Conservation (phyloP, 345 rosid genomes). For the Lepidium africanum region DNA sequence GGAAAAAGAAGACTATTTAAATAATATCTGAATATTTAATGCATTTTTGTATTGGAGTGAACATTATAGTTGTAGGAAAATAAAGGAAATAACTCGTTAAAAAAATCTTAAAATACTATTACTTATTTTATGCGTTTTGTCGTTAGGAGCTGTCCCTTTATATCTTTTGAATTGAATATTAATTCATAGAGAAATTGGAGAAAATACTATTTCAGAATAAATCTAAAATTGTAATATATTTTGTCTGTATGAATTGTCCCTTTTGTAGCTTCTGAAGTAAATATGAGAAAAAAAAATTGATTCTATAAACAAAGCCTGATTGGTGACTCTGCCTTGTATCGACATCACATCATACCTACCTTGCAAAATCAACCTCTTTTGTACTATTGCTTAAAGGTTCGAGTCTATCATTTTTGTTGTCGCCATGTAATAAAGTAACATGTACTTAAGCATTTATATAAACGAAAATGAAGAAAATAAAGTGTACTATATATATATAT, state of each 20-base stretch:
- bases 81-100: background rate
- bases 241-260: constrained; percentile 8
- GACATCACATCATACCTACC: constrained; percentile 19
- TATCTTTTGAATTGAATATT: background rate
- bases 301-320: background rate
- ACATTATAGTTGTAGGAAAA: background rate
- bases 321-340: background rate
- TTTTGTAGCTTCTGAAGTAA: background rate
- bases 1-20: background rate
- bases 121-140: constrained; percentile 7
- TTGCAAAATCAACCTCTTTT: constrained; percentile 8
- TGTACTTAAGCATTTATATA: no score
- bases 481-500: no score
- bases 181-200: background rate
- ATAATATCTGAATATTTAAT: background rate
- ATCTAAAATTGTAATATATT: background rate
- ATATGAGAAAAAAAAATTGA: background rate
- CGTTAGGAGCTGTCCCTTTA: constrained; percentile 13
- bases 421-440: background rate
- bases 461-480: no score
- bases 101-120: background rate
- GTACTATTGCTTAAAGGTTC: background rate
- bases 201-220: background rate
- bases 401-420: background rate
- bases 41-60: background rate